Percentiles rank a stretch among this genome's conserved stretches.
Conservation (phyloP, 1,284 basidiomycete species). For the Irpex sp. region DNA sequence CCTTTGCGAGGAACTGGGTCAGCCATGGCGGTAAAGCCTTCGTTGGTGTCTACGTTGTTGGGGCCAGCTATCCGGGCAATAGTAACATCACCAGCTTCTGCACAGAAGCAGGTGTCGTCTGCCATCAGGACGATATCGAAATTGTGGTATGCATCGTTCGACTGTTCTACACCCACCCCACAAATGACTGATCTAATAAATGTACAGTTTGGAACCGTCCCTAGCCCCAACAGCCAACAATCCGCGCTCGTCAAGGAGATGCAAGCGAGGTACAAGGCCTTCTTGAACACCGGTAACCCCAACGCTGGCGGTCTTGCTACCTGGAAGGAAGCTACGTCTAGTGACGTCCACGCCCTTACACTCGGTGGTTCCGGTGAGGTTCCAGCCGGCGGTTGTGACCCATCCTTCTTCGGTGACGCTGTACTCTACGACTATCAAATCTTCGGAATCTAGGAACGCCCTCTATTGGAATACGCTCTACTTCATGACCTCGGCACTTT, state of each 20-base stretch:
- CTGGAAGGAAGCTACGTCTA: constrained; percentile 50
- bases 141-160: constrained; percentile 51
- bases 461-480: background rate
- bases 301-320: constrained; percentile 41
- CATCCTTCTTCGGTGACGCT: constrained; percentile 59
- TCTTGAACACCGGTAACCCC: constrained; percentile 57
- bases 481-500: background rate
- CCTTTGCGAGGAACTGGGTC: constrained; percentile 65
- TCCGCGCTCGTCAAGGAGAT: constrained; percentile 56
- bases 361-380: constrained; percentile 53
- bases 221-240: constrained; percentile 54
- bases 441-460: constrained; percentile 38
- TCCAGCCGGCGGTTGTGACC: constrained; percentile 53
- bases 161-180: background rate
- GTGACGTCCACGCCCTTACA: constrained; percentile 47
- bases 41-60: constrained; percentile 65
- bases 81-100: constrained; percentile 46
- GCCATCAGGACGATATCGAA: constrained; percentile 74
- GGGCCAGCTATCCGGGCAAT: constrained; percentile 69
- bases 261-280: constrained; percentile 65
- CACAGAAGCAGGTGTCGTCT: constrained; percentile 49
- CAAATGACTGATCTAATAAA: background rate
- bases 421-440: constrained; percentile 72
- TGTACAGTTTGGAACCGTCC: constrained; percentile 61
- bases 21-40: constrained; percentile 60